Percentiles rank a stretch among this genome's conserved stretches.
Conservation (phyloP, 129 eudicot genomes). For the Arctium minus region DNA sequence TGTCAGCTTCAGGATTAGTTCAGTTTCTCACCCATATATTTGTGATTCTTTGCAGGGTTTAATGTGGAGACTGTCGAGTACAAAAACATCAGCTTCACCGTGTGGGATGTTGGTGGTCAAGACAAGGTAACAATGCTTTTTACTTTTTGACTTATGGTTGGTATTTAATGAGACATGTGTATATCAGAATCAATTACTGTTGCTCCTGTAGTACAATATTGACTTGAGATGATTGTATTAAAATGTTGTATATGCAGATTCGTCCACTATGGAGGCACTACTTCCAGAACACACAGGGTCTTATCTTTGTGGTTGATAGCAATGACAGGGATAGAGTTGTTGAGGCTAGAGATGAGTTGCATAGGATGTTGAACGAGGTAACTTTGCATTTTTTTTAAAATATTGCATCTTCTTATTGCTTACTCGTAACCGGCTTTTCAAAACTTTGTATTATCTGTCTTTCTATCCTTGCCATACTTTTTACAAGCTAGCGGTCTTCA, state of each 20-base stretch:
- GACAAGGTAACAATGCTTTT: conserved; percentile 40
- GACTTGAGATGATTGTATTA: not conserved
- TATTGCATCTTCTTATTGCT: not conserved
- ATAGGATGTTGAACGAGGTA: conserved; percentile 99
- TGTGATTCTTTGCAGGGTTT: conserved; percentile 35
- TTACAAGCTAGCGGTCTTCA: not conserved
- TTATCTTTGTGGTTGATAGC: conserved; percentile 98
- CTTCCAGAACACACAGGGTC: conserved; percentile 99
- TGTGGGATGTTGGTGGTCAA: conserved; percentile 64
- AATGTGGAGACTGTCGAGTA: conserved; percentile 58
- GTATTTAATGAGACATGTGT: not conserved
- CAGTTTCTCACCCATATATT: not conserved
- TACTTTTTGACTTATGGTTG: not conserved
- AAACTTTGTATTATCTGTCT: not conserved
- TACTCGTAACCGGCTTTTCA: not conserved
- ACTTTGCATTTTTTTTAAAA: not conserved
- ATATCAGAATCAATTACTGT: not conserved
- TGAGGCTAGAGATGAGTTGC: conserved; percentile 99
- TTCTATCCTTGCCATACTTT: not conserved
- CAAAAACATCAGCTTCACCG: conserved; percentile 58
- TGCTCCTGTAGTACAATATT: not conserved
- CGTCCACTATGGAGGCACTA: conserved; percentile 99
- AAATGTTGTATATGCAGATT: conserved; percentile 45
- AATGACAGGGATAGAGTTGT: conserved; percentile 99
- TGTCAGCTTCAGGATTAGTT: not conserved